Conservation (phyloP, 2,329 filamentous ascomycete species). For the Fusarium sp. region DNA sequence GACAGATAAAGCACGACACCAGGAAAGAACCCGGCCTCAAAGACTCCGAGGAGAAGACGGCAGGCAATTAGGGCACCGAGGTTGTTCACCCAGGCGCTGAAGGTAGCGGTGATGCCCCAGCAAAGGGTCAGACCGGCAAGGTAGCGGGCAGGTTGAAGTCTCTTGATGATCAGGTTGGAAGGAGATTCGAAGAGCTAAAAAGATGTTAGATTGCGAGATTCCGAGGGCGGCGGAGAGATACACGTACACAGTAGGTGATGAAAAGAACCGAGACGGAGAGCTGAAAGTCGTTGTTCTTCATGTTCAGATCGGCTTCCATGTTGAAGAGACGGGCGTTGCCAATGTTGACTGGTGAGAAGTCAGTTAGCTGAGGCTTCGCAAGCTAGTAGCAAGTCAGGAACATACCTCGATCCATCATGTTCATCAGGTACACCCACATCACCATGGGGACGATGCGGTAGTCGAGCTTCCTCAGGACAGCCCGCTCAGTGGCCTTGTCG, state of each 20-base stretch:
- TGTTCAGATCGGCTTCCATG: slow-evolving; percentile 68
- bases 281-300: slow-evolving; percentile 72
- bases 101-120: slow-evolving; percentile 62
- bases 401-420: slow-evolving; percentile 55
- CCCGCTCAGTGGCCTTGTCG: slow-evolving; percentile 40
- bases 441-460: slow-evolving; percentile 52
- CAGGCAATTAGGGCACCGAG: slow-evolving; percentile 64
- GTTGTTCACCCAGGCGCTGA: slow-evolving; percentile 61
- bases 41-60: slow-evolving; percentile 54
- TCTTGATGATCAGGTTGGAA: slow-evolving; percentile 58
- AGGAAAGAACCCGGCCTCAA: slow-evolving; percentile 67
- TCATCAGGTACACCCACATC: slow-evolving; percentile 55
- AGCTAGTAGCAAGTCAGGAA: fast-evolving
- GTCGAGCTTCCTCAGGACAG: slow-evolving; percentile 51
- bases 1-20: slow-evolving; percentile 70
- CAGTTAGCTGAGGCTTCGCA: background rate
- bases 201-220: background rate
- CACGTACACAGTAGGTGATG: slow-evolving; percentile 60
- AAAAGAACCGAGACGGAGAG: slow-evolving; percentile 62
- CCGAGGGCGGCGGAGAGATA: background rate
- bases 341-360: slow-evolving; percentile 72
- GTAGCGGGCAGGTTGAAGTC: slow-evolving; percentile 64
- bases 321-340: slow-evolving; percentile 71
- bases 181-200: slow-evolving; percentile 57
- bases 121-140: slow-evolving; percentile 59